Percentiles rank a stretch among this genome's conserved stretches.
phyloP scores from a whole-genome alignment of 2,329 filamentous ascomycete species.

The Cryphonectria naterciae region DNA sequence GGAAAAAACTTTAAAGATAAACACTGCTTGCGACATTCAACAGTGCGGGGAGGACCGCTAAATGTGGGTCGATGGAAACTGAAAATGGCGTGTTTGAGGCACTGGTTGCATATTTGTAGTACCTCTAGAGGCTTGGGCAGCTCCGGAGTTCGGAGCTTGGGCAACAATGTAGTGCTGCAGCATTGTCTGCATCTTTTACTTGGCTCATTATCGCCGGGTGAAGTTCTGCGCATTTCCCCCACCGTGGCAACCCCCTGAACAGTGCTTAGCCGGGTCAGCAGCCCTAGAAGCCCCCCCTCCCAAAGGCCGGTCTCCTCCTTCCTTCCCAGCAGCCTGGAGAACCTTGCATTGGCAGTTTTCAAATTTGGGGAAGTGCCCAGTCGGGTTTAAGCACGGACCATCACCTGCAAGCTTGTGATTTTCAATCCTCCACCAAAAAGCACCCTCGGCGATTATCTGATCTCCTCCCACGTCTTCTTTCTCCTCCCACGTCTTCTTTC shows the following conservation, averaged over 20 bases:
- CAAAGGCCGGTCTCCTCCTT: background rate
- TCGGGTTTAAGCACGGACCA: background rate
- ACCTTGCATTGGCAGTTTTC: conserved; percentile 6
- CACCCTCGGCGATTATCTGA: conserved; percentile 24
- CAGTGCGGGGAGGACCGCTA: conserved; percentile 11
- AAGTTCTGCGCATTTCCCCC: background rate
- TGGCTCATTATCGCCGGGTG: background rate
- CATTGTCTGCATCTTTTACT: background rate
- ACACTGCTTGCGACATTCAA: background rate
- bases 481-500: too few relatives aligned
- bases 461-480: conserved; percentile 8
- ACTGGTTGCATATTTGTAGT: background rate
- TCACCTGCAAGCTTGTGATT: conserved; percentile 16
- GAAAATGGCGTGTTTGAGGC: conserved; percentile 24
- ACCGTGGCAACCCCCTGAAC: background rate
- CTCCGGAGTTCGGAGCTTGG: background rate
- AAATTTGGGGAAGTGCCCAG: conserved; percentile 3
- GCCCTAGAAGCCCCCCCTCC: background rate
- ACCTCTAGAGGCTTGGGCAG: background rate
- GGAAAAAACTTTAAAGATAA: too few relatives aligned
- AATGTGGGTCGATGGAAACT: conserved; percentile 17
- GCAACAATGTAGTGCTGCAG: background rate
- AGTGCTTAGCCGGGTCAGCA: background rate
- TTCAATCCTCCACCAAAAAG: conserved; percentile 20
- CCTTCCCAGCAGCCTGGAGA: conserved; percentile 14